Evolutionary conservation across 1,284 basidiomycete species (phyloP), one percentile per base, ranked within the genome.

Genomic region (Anthracocystis panici-leucophaei): DNA sequence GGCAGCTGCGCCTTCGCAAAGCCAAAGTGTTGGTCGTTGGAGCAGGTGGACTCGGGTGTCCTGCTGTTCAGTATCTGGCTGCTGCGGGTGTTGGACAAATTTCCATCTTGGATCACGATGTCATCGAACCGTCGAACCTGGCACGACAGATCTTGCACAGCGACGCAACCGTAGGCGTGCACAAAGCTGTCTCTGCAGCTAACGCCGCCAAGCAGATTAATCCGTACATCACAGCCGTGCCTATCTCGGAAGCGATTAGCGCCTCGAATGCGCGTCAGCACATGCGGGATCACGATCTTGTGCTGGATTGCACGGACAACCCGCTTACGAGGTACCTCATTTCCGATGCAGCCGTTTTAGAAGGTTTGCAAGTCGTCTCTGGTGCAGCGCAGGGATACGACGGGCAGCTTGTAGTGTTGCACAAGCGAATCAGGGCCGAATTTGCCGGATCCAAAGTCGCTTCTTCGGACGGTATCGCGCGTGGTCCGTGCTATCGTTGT

Each of bases 241-340:
- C 82, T 2, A 21, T 78, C 14, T 27, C 49, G 2, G 65, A 50
- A 14, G 56, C 72, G 2, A 50, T 85, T 11, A 64, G 57, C 23
- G 38, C 77, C 0, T 31, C 52, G 21, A 85, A 85, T 57, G 82
- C 82, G 1, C 64, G 73, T 2, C 29, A 50, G 25, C 46, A 80
- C 23, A 65, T 80, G 45, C 35, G 51, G 2, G 63, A 60, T 2
- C 77, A 84, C 38, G 91, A 93, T 82, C 86, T 97, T 45, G 89
- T 98, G 51, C 88, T 99, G 16, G 97, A 99, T 87, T 98, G 96
- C 87, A 97, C 94, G 2, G 96, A 99, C 86, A 96, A 97, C 72
- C 91, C 92, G 2, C 90, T 92, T 4, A 95, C 94, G 0, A 91
- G 97, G 4, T 99, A 99, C 86, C 89, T 99, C 8, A 89, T 99